Evolutionary conservation across 345 rosid species (phyloP).

Genomic region (Hibiscus tridactylites): DNA sequence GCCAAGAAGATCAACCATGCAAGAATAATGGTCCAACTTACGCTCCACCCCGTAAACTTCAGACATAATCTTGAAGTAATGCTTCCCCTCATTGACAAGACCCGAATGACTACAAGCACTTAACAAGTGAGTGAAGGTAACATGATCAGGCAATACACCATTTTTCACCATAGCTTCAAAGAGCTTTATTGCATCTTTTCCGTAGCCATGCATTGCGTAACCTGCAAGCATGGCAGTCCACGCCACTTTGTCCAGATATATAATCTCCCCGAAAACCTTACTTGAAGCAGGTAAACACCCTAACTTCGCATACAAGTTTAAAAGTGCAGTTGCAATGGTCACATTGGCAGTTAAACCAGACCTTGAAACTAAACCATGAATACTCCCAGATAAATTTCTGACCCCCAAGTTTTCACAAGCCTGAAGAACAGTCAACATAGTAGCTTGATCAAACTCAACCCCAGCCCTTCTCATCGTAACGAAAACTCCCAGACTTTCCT

Average conservation of each 20-base stretch:
- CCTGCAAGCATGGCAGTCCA: slow-evolving; percentile 79
- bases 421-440: slow-evolving; percentile 37
- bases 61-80: slow-evolving; percentile 44
- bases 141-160: slow-evolving; percentile 54
- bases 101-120: slow-evolving; percentile 75
- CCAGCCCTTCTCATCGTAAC: slow-evolving; percentile 36
- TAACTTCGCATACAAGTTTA: slow-evolving; percentile 47
- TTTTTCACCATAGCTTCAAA: slow-evolving; percentile 48
- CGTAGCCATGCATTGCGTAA: slow-evolving; percentile 59
- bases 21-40: slow-evolving; percentile 60
- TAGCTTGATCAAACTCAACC: slow-evolving; percentile 47
- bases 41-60: slow-evolving; percentile 33
- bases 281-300: slow-evolving; percentile 42
- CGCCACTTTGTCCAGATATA: slow-evolving; percentile 46
- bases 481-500: slow-evolving; percentile 35
- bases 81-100: slow-evolving; percentile 46
- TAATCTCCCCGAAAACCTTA: slow-evolving; percentile 37
- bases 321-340: slow-evolving; percentile 34
- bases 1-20: slow-evolving; percentile 73
- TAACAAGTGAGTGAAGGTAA: slow-evolving; percentile 67
- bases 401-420: slow-evolving; percentile 46
- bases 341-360: slow-evolving; percentile 28
- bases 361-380: slow-evolving; percentile 36
- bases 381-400: slow-evolving; percentile 35
- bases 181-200: slow-evolving; percentile 44